Percentiles rank a stretch among this genome's conserved stretches.
These are phyloP conservation scores for Oidiodendron maius DNA, from an alignment of 495 filamentous ascomycete genomes.

Conservation along the genomic window DNA sequence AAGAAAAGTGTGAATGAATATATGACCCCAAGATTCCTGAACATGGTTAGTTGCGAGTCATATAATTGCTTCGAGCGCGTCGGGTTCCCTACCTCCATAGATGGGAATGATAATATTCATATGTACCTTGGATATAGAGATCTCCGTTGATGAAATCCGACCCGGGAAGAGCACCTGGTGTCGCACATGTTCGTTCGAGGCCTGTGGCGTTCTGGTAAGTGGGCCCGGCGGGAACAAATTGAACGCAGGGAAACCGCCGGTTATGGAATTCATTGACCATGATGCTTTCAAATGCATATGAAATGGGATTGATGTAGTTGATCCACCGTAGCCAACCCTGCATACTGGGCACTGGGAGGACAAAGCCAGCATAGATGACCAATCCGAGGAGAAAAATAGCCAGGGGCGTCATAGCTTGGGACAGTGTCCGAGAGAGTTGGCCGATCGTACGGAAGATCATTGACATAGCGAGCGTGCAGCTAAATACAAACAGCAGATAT, in stretches of 20 bases:
- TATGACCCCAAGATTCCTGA: background rate
- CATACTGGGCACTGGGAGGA: slow-evolving; percentile 62
- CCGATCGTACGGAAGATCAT: slow-evolving; percentile 80
- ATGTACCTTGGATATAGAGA: slow-evolving; percentile 53
- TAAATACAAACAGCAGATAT: slow-evolving; percentile 64
- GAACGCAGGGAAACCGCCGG: slow-evolving; percentile 39
- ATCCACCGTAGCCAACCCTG: slow-evolving; percentile 78
- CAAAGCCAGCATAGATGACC: slow-evolving; percentile 85
- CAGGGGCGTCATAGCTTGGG: slow-evolving; percentile 74
- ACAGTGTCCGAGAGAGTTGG: slow-evolving; percentile 63
- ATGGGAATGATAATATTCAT: slow-evolving; percentile 41
- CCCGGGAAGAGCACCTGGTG: slow-evolving; percentile 58
- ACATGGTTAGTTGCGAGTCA: no score
- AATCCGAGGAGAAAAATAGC: slow-evolving; percentile 74
- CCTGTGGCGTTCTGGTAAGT: background rate
- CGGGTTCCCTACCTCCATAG: no score
- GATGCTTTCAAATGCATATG: slow-evolving; percentile 71
- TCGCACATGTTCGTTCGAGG: slow-evolving; percentile 37
- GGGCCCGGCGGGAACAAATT: slow-evolving; percentile 4
- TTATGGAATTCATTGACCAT: slow-evolving; percentile 65
- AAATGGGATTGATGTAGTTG: slow-evolving; percentile 77
- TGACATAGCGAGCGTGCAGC: slow-evolving; percentile 62
- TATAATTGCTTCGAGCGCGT: no score
- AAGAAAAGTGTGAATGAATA: background rate
- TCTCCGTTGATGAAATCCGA: slow-evolving; percentile 53